Conservation (phyloP, 2,329 filamentous ascomycete species). For the Cercospora brassicicola region DNA sequence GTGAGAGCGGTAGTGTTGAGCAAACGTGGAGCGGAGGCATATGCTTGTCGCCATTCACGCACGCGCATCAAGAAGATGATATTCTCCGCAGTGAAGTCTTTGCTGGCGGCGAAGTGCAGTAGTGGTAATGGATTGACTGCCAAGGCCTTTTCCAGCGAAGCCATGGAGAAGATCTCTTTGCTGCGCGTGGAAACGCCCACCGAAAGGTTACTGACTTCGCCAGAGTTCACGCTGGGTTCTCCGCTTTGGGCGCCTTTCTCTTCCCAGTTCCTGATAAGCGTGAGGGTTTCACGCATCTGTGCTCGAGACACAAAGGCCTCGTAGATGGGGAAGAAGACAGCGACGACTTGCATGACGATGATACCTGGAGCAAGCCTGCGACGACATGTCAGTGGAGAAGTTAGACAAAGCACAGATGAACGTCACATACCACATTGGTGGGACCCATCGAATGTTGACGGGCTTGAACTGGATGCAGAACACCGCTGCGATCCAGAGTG, state of each 20-base stretch:
- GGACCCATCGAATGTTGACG: conserved; percentile 56
- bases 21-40: conserved; percentile 18
- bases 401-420: not conserved
- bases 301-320: conserved; percentile 52
- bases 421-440: conserved; percentile 54
- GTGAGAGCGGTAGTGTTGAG: conserved; percentile 15
- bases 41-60: conserved; percentile 45
- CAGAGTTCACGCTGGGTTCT: conserved; percentile 16
- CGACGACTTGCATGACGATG: conserved; percentile 62
- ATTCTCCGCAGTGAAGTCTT: conserved; percentile 71
- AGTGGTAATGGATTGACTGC: conserved; percentile 60
- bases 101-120: conserved; percentile 63
- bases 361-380: conserved; percentile 59
- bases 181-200: conserved; percentile 15
- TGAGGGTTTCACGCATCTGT: conserved; percentile 38
- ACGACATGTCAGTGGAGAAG: not conserved
- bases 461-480: conserved; percentile 54
- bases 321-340: conserved; percentile 63
- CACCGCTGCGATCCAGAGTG: conserved; percentile 62
- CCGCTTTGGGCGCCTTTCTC: conserved; percentile 15
- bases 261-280: conserved; percentile 31
- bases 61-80: conserved; percentile 65
- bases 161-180: conserved; percentile 56
- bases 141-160: conserved; percentile 62
- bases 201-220: conserved; percentile 6